phyloP scores from a whole-genome alignment of 2,329 filamentous ascomycete species.

The Chaetomium strumarium region DNA sequence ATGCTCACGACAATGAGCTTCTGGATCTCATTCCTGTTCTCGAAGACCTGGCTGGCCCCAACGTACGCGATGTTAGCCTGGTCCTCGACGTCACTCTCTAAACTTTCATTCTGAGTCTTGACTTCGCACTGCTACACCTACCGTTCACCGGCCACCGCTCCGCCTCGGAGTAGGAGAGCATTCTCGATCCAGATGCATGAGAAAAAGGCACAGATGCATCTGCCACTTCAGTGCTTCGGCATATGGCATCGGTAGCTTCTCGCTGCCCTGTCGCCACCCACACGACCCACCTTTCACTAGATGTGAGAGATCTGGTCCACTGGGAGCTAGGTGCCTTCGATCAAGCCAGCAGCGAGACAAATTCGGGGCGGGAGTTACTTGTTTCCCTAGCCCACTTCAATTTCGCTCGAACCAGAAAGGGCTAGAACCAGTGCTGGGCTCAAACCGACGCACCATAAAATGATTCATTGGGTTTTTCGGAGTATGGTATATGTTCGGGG shows the following conservation, averaged over 20 bases:
- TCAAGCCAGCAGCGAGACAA: background rate
- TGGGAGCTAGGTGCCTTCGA: background rate
- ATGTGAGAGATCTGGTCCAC: background rate
- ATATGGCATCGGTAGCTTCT: background rate
- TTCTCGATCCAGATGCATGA: slow-evolving; percentile 35
- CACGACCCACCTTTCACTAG: background rate
- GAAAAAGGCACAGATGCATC: slow-evolving; percentile 22
- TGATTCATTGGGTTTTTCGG: slow-evolving; percentile 6
- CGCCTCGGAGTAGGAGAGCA: slow-evolving; percentile 45
- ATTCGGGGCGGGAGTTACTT: background rate
- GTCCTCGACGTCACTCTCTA: slow-evolving; percentile 86
- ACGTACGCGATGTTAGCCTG: slow-evolving; percentile 92
- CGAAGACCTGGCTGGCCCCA: slow-evolving; percentile 83
- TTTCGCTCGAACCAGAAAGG: background rate
- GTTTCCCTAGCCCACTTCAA: background rate
- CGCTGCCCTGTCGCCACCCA: background rate
- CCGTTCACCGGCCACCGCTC: slow-evolving; percentile 9
- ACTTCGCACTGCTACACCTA: background rate
- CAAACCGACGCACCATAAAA: slow-evolving; percentile 3
- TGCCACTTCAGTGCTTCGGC: slow-evolving; percentile 39
- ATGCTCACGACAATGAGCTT: slow-evolving; percentile 98
- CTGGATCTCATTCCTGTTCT: slow-evolving; percentile 96
- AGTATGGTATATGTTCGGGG: slow-evolving; percentile 21
- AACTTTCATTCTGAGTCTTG: slow-evolving; percentile 32
- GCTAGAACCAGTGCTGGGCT: slow-evolving; percentile 9